These are phyloP conservation scores for Schizonepeta tenuifolia DNA, from an alignment of 257 asterid genomes.

Conservation along the genomic window DNA sequence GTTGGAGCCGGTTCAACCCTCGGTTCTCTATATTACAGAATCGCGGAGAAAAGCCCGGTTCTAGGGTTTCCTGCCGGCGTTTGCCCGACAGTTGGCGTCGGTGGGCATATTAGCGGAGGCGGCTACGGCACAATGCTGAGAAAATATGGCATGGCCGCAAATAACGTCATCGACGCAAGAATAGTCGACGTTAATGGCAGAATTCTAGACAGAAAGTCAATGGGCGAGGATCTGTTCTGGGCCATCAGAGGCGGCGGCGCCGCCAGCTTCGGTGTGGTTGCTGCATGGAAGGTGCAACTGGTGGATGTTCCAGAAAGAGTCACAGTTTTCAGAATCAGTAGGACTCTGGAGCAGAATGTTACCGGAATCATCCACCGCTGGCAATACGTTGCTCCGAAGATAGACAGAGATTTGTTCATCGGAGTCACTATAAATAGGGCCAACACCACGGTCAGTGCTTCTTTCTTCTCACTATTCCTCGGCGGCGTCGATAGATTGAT, in stretches of 20 bases:
- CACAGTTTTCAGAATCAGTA: not conserved
- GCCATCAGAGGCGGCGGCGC: conserved; percentile 30
- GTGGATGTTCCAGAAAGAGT: conserved; percentile 30
- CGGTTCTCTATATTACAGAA: not conserved
- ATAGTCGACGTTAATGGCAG: conserved; percentile 21
- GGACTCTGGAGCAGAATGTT: conserved; percentile 1
- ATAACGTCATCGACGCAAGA: conserved; percentile 23
- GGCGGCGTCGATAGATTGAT: conserved; percentile 36
- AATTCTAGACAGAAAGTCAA: not conserved
- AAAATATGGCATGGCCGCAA: conserved; percentile 7
- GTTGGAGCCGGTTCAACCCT: not conserved
- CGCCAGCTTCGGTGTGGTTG: conserved; percentile 29
- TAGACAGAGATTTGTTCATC: not conserved
- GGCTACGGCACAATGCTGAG: not conserved
- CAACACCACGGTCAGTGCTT: conserved; percentile 16
- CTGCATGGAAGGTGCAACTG: conserved; percentile 27
- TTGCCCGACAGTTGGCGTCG: not conserved
- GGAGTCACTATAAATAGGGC: not conserved
- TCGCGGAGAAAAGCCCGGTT: not conserved
- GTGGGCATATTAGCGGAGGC: not conserved
- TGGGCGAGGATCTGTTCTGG: conserved; percentile 26
- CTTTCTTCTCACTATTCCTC: conserved; percentile 34
- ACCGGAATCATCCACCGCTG: conserved; percentile 19
- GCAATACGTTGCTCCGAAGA: conserved; percentile 22
- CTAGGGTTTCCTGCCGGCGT: not conserved